Conservation (phyloP, 2,329 filamentous ascomycete species). For the Penicillium sp. region DNA sequence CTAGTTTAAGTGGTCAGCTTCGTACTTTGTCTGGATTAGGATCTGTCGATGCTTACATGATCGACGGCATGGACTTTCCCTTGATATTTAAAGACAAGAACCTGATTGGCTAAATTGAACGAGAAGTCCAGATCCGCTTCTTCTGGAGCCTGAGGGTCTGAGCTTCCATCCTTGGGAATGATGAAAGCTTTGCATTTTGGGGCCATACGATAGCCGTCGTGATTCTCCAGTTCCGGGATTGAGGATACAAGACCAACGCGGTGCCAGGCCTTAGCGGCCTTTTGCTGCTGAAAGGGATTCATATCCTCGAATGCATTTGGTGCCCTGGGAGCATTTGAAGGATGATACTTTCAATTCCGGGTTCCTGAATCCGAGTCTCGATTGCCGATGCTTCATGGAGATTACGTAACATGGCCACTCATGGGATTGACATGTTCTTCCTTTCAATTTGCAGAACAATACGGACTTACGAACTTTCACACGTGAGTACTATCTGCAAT, state of each 20-base stretch:
- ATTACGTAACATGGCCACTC: neutral
- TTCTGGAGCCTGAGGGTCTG: conserved; percentile 25
- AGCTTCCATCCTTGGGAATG: conserved; percentile 42
- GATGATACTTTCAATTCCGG: neutral
- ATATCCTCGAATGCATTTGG: conserved; percentile 10
- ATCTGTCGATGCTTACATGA: conserved; percentile 53
- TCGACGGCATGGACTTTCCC: conserved; percentile 68
- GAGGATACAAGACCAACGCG: conserved; percentile 56
- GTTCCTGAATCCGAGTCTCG: neutral
- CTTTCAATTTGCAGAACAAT: neutral
- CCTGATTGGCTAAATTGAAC: conserved; percentile 56
- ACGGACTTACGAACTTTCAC: too few relatives aligned
- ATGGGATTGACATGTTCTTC: too few relatives aligned
- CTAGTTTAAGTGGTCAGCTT: conserved; percentile 35
- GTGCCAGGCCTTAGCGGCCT: conserved; percentile 49
- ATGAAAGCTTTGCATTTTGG: conserved; percentile 63
- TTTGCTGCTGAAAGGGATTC: conserved; percentile 21
- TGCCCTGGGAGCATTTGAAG: neutral
- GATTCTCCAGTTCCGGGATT: conserved; percentile 53
- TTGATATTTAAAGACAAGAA: conserved; percentile 65
- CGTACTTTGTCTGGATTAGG: neutral
- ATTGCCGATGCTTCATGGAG: neutral
- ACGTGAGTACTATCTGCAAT: too few relatives aligned
- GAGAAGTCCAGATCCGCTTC: conserved; percentile 36
- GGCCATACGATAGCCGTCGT: conserved; percentile 39